Percentiles rank a stretch among this genome's conserved stretches.
Conservation (phyloP, 176 grass and related monocot genomes). For the Musa troglodytarum region DNA sequence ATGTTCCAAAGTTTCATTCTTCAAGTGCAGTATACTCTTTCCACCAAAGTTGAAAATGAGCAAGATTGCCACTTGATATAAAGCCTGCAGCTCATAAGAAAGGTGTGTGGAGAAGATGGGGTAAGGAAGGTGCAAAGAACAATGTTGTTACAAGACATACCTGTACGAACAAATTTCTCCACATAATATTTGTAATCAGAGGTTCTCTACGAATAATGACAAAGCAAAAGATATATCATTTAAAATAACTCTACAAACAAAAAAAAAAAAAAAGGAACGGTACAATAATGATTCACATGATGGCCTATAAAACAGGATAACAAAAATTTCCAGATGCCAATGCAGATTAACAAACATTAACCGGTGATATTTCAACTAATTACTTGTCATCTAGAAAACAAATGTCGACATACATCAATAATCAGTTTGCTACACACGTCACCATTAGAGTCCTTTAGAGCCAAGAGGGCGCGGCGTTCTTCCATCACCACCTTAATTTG, state of each 20-base stretch:
- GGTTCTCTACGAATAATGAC: slow-evolving; percentile 50
- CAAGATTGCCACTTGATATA: slow-evolving; percentile 81
- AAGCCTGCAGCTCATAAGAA: slow-evolving; percentile 46
- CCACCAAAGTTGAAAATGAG: slow-evolving; percentile 70
- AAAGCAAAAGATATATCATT: slow-evolving; percentile 1
- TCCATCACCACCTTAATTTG: no score
- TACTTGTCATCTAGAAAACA: no score
- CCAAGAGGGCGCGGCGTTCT: no score
- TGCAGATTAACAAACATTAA: no score
- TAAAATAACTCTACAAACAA: neutral
- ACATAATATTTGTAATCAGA: slow-evolving; percentile 93
- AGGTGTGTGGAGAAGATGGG: neutral
- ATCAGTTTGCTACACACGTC: no score
- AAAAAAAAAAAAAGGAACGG: neutral
- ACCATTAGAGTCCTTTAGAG: no score
- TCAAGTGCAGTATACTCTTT: slow-evolving; percentile 51
- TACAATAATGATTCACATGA: neutral
- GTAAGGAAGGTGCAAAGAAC: neutral
- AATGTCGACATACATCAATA: no score
- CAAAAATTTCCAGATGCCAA: no score
- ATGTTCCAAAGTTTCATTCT: slow-evolving; percentile 33
- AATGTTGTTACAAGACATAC: slow-evolving; percentile 25
- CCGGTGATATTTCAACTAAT: no score
- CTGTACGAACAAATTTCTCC: slow-evolving; percentile 93
- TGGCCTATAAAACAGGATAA: no score